Evolutionary conservation across 176 grass and related monocot genomes (phyloP).

Genomic region (Areca catechu): DNA sequence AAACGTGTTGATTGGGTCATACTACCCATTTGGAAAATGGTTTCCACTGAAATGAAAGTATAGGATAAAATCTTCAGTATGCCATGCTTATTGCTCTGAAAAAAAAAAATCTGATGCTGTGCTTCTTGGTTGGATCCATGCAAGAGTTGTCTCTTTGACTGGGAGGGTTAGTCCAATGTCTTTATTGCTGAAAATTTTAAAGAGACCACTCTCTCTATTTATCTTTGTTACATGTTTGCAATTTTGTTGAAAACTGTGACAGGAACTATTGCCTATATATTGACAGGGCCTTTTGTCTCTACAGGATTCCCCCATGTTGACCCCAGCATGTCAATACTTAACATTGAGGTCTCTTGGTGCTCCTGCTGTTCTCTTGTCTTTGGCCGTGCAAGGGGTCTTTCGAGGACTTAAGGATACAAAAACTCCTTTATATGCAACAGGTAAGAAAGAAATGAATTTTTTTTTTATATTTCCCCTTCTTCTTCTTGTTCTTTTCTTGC

Average conservation of each 20-base stretch:
- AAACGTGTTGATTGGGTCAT: no score
- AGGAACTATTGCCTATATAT: not conserved
- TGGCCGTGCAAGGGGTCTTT: constrained; percentile 85
- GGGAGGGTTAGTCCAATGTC: no score
- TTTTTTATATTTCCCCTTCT: no score
- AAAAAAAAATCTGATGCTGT: no score
- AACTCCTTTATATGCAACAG: constrained; percentile 74
- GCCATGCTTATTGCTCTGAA: no score
- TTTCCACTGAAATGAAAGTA: no score
- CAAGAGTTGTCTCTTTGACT: no score
- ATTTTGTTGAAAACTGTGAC: not conserved
- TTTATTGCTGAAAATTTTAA: no score
- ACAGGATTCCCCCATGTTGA: constrained; percentile 72
- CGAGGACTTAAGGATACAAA: constrained; percentile 93
- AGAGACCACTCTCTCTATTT: constrained; percentile 25
- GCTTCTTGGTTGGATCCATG: no score
- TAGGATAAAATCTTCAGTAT: no score
- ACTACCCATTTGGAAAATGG: no score
- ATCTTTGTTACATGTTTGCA: not conserved
- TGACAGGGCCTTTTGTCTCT: constrained; percentile 13
- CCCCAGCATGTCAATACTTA: constrained; percentile 56
- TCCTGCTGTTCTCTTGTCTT: constrained; percentile 71
- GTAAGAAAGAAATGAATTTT: constrained; percentile 26
- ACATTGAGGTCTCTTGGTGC: constrained; percentile 81
- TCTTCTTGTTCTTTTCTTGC: no score